A percentile compares a stretch with the other conserved stretches of the same genome.
Evolutionary conservation across 106 monocot genomes (phyloP).

Genomic region (Platanthera zijinensis): DNA sequence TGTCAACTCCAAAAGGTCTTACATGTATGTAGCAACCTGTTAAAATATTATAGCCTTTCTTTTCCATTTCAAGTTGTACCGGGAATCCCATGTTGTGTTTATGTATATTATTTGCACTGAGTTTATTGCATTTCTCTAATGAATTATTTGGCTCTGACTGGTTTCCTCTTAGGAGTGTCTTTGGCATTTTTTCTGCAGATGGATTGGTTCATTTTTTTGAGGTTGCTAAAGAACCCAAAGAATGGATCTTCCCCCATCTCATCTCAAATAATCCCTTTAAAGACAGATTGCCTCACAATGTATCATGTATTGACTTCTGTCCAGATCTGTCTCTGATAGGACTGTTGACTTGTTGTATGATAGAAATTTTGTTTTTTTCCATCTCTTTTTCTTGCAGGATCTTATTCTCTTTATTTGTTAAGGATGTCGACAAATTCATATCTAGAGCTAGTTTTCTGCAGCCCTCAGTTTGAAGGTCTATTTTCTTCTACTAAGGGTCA

Average conservation of each 20-base stretch:
- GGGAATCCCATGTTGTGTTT: background rate
- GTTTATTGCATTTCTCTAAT: background rate
- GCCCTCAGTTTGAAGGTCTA: slow-evolving; percentile 46
- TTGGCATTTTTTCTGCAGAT: slow-evolving; percentile 59
- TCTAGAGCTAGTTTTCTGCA: slow-evolving; percentile 29
- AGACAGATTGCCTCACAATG: slow-evolving; percentile 20
- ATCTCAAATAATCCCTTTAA: slow-evolving; percentile 19
- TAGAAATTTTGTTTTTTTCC: background rate
- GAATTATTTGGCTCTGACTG: background rate
- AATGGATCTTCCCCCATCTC: slow-evolving; percentile 13
- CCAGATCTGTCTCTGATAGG: slow-evolving; percentile 48
- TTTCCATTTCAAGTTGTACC: background rate
- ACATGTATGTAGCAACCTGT: slow-evolving; percentile 26
- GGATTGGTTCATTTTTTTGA: slow-evolving; percentile 57
- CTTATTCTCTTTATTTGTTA: slow-evolving; percentile 43
- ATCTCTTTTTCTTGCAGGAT: slow-evolving; percentile 38
- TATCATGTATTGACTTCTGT: slow-evolving; percentile 66
- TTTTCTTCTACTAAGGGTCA: slow-evolving; percentile 46
- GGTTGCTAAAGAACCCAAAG: slow-evolving; percentile 28
- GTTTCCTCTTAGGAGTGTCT: slow-evolving; percentile 35
- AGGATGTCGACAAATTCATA: slow-evolving; percentile 30
- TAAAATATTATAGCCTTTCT: background rate
- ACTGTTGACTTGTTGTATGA: background rate
- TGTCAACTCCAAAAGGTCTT: slow-evolving; percentile 27
- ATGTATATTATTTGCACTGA: background rate